Evolutionary conservation across 2,329 filamentous ascomycete species (phyloP), one percentile per base, ranked within the genome.

Genomic region (Monilinia fructicola): DNA sequence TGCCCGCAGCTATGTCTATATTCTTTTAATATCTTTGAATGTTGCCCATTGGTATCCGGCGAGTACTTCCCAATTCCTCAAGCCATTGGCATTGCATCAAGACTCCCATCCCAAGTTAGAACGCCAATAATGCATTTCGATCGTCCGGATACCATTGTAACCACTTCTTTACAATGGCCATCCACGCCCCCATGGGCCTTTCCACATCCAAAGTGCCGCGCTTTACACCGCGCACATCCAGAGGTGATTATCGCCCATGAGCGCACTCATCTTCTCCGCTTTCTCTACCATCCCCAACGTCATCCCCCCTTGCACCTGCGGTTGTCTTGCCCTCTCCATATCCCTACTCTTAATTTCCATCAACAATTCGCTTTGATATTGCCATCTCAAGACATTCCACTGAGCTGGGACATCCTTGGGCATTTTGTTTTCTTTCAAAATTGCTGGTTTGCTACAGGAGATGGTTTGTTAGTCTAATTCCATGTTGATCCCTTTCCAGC

Each of bases 301-400:
- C n/a, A 46, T 7, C 21, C 26, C 53, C 9, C 31, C 42, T 14
- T 31, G 31, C 21, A 31, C 16, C n/a, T 50, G 63, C 40, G 48
- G 42, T 28, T 40, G 54, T 26, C 23, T 42, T 28, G 31, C 21
- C 10, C 50, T 42, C 28, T 59, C 54, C 53, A 52, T 26, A 38
- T 59, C 63, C 5, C 44, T 35, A 38, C 28, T 50, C 54, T 65
- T 65, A 21, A 65, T 65, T 11, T 65, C 63, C n/a, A 38, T 58
- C 31, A 65, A 40, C 26, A 65, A n/a, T 14, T 56, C 40, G 31
- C 63, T 65, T 12, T 59, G 38, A 38, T 59, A 65, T 65, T 65
- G 63, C 63, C 63, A 65, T 38, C 63, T 35, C 35, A 65, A 21
- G 21, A 65, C 63, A 21, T 50, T 65, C 63, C 63, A 65, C 10